Percentiles rank a stretch among this genome's conserved stretches.
phyloP scores from a whole-genome alignment of 225 moss, liverwort and hornwort species.

The Physcomitrium patens region DNA sequence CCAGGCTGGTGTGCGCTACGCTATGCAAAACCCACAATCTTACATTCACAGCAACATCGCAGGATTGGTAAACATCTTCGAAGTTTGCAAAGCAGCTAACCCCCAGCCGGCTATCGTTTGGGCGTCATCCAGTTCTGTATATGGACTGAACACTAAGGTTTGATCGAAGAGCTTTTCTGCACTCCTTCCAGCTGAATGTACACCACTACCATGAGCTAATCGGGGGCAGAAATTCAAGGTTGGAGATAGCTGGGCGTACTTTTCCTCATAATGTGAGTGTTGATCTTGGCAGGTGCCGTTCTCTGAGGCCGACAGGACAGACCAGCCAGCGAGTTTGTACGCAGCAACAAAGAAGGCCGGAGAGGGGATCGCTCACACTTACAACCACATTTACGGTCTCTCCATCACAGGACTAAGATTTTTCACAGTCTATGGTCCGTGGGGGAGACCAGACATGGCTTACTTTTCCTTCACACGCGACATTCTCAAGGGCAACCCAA shows the following conservation, averaged over 20 bases:
- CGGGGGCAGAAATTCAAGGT: not conserved
- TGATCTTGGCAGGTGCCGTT: slow-evolving; percentile 48
- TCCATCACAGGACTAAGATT: slow-evolving; percentile 62
- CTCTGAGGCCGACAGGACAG: slow-evolving; percentile 58
- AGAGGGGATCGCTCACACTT: slow-evolving; percentile 64
- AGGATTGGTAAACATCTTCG: slow-evolving; percentile 51
- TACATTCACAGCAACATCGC: slow-evolving; percentile 62
- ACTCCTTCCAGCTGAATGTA: not conserved
- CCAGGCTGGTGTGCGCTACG: slow-evolving; percentile 53
- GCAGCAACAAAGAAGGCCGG: slow-evolving; percentile 69
- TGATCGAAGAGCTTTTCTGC: not conserved
- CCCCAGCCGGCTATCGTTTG: slow-evolving; percentile 63
- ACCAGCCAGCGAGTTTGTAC: slow-evolving; percentile 64
- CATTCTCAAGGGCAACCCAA: slow-evolving; percentile 52
- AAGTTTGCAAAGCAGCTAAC: slow-evolving; percentile 51
- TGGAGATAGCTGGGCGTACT: not conserved
- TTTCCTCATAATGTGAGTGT: not conserved
- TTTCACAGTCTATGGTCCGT: slow-evolving; percentile 66
- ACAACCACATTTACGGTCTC: slow-evolving; percentile 65
- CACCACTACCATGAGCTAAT: not conserved
- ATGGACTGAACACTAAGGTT: slow-evolving; percentile 60
- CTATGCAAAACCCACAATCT: slow-evolving; percentile 52
- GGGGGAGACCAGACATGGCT: slow-evolving; percentile 69
- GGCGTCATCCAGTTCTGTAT: slow-evolving; percentile 67
- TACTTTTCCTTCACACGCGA: slow-evolving; percentile 68